Base-by-base conservation (phyloP, 176 grass and related monocot species). In the Eleusine indica region DNA sequence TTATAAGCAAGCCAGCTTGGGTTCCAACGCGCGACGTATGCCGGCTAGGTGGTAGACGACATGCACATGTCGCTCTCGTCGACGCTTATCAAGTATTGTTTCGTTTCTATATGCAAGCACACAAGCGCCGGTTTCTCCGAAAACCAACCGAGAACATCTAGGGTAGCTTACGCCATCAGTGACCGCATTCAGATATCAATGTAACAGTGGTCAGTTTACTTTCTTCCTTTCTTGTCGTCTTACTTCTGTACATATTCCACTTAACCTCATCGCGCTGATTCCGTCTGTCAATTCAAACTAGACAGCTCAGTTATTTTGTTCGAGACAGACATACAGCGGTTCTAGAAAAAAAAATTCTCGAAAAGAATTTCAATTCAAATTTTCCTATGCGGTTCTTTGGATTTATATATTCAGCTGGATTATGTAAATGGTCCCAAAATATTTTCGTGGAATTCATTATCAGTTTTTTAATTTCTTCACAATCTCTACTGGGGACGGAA, bases 111-210 rank as follows among this genome's bases (percentile, higher is more conserved):
- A 10, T 1, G 15, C 16, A 0, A 5, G 51, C 18, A 57, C 73
- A 16, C 72, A 54, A 9, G 51, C 30, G 7, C 30, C 65, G 32
- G 12, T 76, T 60, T 60, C 74, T 76, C 74, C 18, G 53, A 76
- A 40, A 39, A 4, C 11, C 14, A 21, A 10, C 52, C 2, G 22
- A n/a, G 18, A 60, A 76, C 49, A n/a, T 11, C 1, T 11, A 9
- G 58, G 58, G 25, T 22, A 18, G 74, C 35, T 60, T 60, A 76
- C 74, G 74, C 74, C 40, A 60, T 60, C 74, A 76, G 51, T 76
- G 74, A 76, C 53, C 32, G 52, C 53, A 58, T 3, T 1, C 9
- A 11, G 1, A 48, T 3, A 51, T 47, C 44, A 47, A 8, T 47
- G 21, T 14, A 30, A 0, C 12, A 47, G 44, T 9, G 17, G 15